Conservation (phyloP, 495 filamentous ascomycete genomes). For the Aspergillus kassunensis region DNA sequence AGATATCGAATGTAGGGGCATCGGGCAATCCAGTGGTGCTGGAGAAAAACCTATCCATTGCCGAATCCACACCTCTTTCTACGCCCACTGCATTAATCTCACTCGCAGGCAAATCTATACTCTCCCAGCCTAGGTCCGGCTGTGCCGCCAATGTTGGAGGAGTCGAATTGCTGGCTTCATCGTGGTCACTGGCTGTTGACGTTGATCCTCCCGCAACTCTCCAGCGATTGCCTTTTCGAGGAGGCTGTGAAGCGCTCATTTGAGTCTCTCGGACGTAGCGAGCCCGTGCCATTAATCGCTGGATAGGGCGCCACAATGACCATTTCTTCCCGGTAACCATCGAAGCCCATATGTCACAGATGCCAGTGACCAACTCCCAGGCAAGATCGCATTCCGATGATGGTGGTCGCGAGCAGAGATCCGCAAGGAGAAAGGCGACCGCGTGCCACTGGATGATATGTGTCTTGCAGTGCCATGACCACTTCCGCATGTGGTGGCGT, state of each 20-base stretch:
- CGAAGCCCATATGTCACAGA: slow-evolving; percentile 38
- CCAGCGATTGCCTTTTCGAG: neutral
- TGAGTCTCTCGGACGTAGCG: slow-evolving; percentile 18
- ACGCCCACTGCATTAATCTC: neutral
- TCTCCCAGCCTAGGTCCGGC: neutral
- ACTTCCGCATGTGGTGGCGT: slow-evolving; percentile 43
- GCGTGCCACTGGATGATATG: slow-evolving; percentile 59
- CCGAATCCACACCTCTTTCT: neutral
- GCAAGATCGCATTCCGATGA: slow-evolving; percentile 49
- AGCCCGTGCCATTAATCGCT: slow-evolving; percentile 48
- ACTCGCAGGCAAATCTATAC: neutral
- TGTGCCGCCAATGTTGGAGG: too few species aligned
- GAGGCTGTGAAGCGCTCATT: neutral
- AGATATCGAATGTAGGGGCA: neutral
- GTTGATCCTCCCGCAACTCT: neutral
- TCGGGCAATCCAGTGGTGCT: neutral
- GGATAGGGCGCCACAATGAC: slow-evolving; percentile 49
- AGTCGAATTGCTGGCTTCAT: too few species aligned
- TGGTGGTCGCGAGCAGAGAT: slow-evolving; percentile 47
- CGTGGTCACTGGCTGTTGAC: neutral
- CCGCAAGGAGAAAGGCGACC: slow-evolving; percentile 51
- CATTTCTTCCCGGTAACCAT: slow-evolving; percentile 31
- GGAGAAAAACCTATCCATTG: neutral
- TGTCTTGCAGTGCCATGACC: slow-evolving; percentile 58
- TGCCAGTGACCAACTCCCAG: slow-evolving; percentile 50